A percentile compares a stretch with the other conserved stretches of the same genome.
phyloP scores from a whole-genome alignment of 129 eudicot species.

The Chrysanthemum lavandulifolium region DNA sequence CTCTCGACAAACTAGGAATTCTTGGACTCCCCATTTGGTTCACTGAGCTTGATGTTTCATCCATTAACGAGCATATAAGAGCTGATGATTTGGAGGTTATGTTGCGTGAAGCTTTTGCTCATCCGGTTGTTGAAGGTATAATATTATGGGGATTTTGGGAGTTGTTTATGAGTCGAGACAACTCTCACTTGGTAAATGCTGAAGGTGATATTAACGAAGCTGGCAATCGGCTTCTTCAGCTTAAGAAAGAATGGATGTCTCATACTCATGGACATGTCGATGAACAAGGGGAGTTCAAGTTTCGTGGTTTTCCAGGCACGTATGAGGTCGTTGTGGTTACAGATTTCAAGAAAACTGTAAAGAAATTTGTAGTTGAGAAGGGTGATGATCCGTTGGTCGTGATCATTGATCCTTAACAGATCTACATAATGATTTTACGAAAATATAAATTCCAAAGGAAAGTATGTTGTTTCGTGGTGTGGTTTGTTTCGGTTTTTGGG shows the following conservation, averaged over 20 bases:
- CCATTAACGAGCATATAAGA: too few relatives aligned
- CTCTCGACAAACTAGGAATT: too few relatives aligned
- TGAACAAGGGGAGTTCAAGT: conserved; percentile 53
- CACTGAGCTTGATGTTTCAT: too few relatives aligned
- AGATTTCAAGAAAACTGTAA: conserved; percentile 34
- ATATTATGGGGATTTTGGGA: conserved; percentile 23
- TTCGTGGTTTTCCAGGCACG: conserved; percentile 72
- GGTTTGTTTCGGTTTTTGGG: not conserved
- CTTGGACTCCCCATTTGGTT: too few relatives aligned
- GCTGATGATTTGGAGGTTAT: too few relatives aligned
- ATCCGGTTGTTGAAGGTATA: too few relatives aligned
- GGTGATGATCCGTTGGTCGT: conserved; percentile 54
- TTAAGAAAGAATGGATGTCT: conserved; percentile 80
- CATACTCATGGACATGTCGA: conserved; percentile 59
- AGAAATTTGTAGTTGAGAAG: conserved; percentile 66
- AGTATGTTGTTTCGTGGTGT: not conserved
- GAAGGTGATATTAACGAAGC: conserved; percentile 93
- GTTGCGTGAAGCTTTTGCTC: too few relatives aligned
- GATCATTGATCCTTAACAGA: conserved; percentile 35
- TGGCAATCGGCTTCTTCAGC: conserved; percentile 56
- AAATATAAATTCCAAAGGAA: not conserved
- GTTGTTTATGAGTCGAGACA: conserved; percentile 79
- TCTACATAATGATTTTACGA: not conserved
- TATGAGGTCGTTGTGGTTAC: conserved; percentile 48
- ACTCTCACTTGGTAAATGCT: conserved; percentile 72